These are phyloP conservation scores for Trichoderma koningii DNA, from an alignment of 2,329 filamentous ascomycete species.

Conservation along the genomic window DNA sequence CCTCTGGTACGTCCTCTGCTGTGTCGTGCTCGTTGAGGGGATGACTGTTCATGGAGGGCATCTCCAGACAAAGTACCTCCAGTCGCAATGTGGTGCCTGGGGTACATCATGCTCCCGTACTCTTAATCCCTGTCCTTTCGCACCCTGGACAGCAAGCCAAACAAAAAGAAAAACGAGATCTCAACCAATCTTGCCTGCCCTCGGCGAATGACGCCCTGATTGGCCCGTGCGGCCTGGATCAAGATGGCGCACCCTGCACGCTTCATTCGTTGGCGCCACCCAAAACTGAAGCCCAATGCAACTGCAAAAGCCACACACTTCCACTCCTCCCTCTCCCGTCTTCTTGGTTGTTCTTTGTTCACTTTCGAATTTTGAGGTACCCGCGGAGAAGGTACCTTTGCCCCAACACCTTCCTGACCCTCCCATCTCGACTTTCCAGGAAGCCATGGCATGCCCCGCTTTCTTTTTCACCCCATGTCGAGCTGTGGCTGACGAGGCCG, in stretches of 20 bases:
- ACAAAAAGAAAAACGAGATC: conserved; percentile 12
- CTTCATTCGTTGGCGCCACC: conserved; percentile 2
- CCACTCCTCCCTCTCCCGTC: too few species aligned
- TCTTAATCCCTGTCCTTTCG: neutral
- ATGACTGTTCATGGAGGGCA: too few species aligned
- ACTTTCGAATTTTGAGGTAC: too few species aligned
- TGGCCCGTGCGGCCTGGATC: conserved; percentile 22
- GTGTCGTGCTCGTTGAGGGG: too few species aligned
- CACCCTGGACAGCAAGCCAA: neutral
- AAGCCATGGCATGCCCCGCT: too few species aligned
- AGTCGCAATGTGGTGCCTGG: neutral
- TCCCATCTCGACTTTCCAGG: too few species aligned
- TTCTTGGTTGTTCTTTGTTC: too few species aligned
- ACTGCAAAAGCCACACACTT: neutral
- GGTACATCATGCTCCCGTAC: conserved; percentile 6
- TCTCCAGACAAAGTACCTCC: too few species aligned
- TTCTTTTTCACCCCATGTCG: neutral
- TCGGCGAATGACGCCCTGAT: conserved; percentile 6
- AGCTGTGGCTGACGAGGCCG: conserved; percentile 21
- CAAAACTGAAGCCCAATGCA: conserved; percentile 11
- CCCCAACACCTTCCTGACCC: too few species aligned
- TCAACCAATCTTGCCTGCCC: neutral
- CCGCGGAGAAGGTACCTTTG: too few species aligned
- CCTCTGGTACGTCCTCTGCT: too few species aligned
- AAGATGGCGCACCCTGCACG: conserved; percentile 21